These are phyloP conservation scores for Aspergillus nidulans DNA, from an alignment of 495 filamentous ascomycete genomes.

Conservation along the genomic window DNA sequence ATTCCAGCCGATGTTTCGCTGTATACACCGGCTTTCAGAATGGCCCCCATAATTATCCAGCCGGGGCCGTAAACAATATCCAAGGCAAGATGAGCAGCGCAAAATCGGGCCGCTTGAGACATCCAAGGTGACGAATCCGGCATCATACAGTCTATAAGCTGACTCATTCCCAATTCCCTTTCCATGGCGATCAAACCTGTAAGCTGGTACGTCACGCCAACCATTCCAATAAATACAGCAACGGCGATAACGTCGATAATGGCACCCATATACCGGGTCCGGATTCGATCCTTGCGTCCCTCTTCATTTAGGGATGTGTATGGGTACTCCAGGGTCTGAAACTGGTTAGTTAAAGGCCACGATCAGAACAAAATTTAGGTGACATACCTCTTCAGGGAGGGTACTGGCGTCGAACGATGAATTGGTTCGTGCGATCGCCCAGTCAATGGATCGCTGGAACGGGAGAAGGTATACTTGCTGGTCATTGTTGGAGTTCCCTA, in stretches of 20 bases:
- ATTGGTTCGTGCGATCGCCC: slow-evolving; percentile 57
- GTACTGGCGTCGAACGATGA: slow-evolving; percentile 29
- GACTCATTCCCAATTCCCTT: slow-evolving; percentile 73
- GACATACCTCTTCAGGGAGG: slow-evolving; percentile 36
- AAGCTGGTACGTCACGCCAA: slow-evolving; percentile 71
- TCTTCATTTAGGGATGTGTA: slow-evolving; percentile 65
- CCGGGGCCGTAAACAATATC: slow-evolving; percentile 62
- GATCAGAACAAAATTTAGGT: not conserved
- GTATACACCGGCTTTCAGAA: slow-evolving; percentile 60
- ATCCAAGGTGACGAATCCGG: slow-evolving; percentile 60
- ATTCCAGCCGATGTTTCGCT: slow-evolving; percentile 53
- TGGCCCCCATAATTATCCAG: slow-evolving; percentile 64
- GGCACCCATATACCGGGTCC: slow-evolving; percentile 60
- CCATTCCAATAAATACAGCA: slow-evolving; percentile 62
- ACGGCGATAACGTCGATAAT: slow-evolving; percentile 66
- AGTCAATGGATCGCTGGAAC: slow-evolving; percentile 71
- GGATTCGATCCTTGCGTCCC: slow-evolving; percentile 57
- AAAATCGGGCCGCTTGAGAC: slow-evolving; percentile 61
- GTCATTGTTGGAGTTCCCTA: slow-evolving; percentile 57
- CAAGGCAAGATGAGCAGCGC: slow-evolving; percentile 66
- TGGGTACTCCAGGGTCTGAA: slow-evolving; percentile 57
- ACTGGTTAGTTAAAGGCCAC: not conserved
- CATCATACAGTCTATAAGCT: slow-evolving; percentile 80
- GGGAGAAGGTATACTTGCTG: slow-evolving; percentile 71
- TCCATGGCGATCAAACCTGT: slow-evolving; percentile 73